These are phyloP conservation scores for Erythrobasidium hasegawianum DNA, from an alignment of 1,284 basidiomycete species.

Conservation along the genomic window DNA sequence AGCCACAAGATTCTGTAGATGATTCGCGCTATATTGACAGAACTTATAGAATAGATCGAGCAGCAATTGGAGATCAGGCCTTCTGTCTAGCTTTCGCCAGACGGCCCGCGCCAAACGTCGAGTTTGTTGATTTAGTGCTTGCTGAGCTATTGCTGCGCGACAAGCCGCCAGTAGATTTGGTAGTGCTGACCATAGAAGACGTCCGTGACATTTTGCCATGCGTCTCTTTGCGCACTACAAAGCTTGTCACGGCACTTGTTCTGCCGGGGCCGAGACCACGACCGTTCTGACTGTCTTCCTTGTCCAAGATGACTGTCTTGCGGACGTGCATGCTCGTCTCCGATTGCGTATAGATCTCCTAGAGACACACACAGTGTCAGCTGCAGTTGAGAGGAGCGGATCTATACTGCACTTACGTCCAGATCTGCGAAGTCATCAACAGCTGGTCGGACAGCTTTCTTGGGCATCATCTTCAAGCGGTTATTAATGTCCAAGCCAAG, in stretches of 20 bases:
- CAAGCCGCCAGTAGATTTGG: neutral
- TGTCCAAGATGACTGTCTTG: slow-evolving; percentile 18
- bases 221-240: slow-evolving; percentile 8
- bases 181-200: neutral
- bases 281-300: slow-evolving; percentile 31
- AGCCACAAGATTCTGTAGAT: no score
- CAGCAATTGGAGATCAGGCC: no score
- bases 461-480: slow-evolving; percentile 9
- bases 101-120: neutral
- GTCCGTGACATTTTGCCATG: no score
- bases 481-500: slow-evolving; percentile 1
- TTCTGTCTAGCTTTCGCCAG: neutral
- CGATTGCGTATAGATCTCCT: neutral
- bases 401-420: neutral
- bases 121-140: neutral
- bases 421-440: slow-evolving; percentile 26
- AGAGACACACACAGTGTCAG: neutral
- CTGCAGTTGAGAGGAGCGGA: neutral
- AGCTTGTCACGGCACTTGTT: slow-evolving; percentile 32
- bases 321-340: neutral
- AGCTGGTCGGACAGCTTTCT: neutral
- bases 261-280: slow-evolving; percentile 24
- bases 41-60: no score
- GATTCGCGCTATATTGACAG: no score
- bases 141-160: neutral